phyloP scores from a whole-genome alignment of 2,329 filamentous ascomycete genomes.

The Botrytis aclada region DNA sequence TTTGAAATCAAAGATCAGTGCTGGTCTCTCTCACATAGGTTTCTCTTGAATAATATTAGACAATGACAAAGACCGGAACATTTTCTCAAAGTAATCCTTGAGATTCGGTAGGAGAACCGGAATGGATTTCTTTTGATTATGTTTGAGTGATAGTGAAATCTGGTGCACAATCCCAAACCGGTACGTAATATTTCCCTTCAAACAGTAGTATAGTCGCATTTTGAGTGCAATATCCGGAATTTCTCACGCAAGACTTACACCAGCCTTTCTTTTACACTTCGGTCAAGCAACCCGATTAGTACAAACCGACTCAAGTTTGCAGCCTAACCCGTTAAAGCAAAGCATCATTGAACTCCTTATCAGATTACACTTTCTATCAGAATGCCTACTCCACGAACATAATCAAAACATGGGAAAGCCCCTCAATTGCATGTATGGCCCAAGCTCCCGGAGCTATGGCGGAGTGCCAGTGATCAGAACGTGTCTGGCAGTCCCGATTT shows the following conservation, averaged over 20 bases:
- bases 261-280: neutral
- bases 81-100: neutral
- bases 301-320: neutral
- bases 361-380: neutral
- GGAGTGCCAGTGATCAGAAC: neutral
- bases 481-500: conserved; percentile 3
- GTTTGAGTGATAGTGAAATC: neutral
- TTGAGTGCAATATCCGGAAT: neutral
- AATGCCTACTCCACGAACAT: neutral
- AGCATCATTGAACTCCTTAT: neutral
- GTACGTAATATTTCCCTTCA: neutral
- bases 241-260: neutral
- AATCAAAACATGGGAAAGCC: neutral
- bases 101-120: neutral
- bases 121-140: neutral
- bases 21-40: neutral
- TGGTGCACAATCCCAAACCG: neutral
- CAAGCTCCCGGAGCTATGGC: conserved; percentile 7
- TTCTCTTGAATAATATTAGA: neutral
- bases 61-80: neutral
- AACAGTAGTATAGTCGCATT: neutral
- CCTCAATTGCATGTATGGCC: neutral
- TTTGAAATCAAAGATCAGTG: neutral
- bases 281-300: neutral
- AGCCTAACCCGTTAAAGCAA: neutral